Base-by-base conservation (phyloP, 768 basidiomycete species). In the Mycena maculata region DNA sequence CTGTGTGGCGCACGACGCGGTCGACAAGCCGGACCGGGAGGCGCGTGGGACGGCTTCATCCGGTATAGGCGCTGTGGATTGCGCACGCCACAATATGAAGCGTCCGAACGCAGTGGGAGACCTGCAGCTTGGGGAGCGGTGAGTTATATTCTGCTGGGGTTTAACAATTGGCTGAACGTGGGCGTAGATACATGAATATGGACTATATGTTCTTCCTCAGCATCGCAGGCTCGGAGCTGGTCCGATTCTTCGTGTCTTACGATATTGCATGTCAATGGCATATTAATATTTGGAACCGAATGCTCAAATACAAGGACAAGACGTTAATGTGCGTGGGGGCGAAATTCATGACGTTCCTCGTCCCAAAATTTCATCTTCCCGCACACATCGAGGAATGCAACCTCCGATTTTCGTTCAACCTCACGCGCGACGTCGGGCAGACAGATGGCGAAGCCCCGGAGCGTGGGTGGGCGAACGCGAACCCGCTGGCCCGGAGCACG, bases 361-460 rank as follows among this genome's bases (percentile, higher is more conserved):
- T 78, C 41, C 77, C 77, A 0, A 76, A 75, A 25, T 77, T 74
- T 49, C 75, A 78, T 44, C 52, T 75, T 2, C 67, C 70, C 0
- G 74, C 75, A 0, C 77, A 76, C 55, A 59, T 61, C 12, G 60
- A 60, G 3, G 56, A 62, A 3, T 76, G 75, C 53, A 63, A 60
- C 27, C 28, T 50, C 39, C 27, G 27, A 0, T 23, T 66, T 50
- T 75, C 74, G 0, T 73, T 79, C 57, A 75, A 77, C 42, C 67
- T 65, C 28, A 71, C 64, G 27, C 63, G 60, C 15, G 44, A 72
- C 16, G 81, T 81, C 33, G 83, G 80, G n/a, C 77, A 80, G 20
- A 75, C 81, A 6, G 73, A 77, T 4, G 78, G 75, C 0, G 83
- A 85, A 54, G 71, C 71, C 0, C 65, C 73, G 0, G 72, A 77